These are phyloP conservation scores for Saccharomycopsis fermentans DNA, from an alignment of 805 yeast genomes.

Conservation along the genomic window DNA sequence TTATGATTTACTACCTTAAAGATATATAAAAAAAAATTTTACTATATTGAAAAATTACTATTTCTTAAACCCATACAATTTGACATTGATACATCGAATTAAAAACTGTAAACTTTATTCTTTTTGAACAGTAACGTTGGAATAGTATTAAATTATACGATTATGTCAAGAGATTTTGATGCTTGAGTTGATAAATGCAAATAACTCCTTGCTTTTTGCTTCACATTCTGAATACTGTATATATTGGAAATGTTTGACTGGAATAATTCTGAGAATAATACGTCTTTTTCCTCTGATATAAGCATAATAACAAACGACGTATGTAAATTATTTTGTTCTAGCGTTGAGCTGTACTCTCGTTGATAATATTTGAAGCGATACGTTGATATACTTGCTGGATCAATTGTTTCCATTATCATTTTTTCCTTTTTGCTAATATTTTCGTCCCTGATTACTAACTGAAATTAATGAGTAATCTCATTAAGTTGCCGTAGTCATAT, in stretches of 20 bases:
- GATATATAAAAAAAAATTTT: not conserved
- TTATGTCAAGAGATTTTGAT: no score
- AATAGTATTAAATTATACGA: no score
- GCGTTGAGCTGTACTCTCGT: no score
- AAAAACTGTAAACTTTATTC: not conserved
- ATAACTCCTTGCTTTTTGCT: no score
- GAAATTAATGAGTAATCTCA: not conserved
- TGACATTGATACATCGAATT: not conserved
- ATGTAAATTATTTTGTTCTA: not conserved
- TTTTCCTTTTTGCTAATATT: no score
- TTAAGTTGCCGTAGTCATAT: not conserved
- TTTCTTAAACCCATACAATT: not conserved
- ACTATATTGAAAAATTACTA: not conserved
- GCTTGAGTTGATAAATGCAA: no score
- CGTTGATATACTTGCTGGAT: no score
- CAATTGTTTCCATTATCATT: no score
- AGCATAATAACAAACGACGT: not conserved
- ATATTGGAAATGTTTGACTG: not conserved
- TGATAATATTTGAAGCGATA: no score
- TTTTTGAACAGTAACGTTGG: no score
- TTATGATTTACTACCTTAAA: not conserved
- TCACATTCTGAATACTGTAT: no score
- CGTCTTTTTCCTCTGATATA: not conserved
- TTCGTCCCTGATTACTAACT: no score
- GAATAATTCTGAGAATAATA: not conserved